phyloP scores from a whole-genome alignment of 169 alveolate genomes.

The Plasmodium vinckei region DNA sequence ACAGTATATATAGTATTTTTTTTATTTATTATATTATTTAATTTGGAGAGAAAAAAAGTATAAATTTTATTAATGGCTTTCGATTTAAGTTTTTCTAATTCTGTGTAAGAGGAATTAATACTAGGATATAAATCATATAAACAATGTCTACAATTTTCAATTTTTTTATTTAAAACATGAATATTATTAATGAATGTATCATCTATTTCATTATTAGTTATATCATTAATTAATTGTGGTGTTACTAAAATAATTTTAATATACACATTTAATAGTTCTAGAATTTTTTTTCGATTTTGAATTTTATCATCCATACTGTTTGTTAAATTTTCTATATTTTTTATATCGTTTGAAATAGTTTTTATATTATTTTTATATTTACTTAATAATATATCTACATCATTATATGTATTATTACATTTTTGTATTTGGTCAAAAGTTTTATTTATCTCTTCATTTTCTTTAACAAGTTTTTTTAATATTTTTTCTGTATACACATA shows the following conservation, averaged over 20 bases:
- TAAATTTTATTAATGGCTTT: constrained; percentile 44
- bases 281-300: constrained; percentile 77
- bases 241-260: constrained; percentile 79
- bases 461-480: constrained; percentile 63
- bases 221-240: constrained; percentile 78
- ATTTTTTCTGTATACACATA: constrained; percentile 76
- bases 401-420: constrained; percentile 75
- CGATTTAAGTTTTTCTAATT: constrained; percentile 28
- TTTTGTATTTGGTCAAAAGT: constrained; percentile 77
- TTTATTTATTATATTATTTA: constrained; percentile 77
- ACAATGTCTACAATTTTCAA: constrained; percentile 78
- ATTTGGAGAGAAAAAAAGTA: constrained; percentile 24
- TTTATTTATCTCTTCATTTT: constrained; percentile 76
- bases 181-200: constrained; percentile 68
- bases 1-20: constrained; percentile 75
- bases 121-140: constrained; percentile 81
- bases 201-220: constrained; percentile 78
- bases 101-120: constrained; percentile 63
- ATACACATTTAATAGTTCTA: constrained; percentile 77
- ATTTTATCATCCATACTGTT: constrained; percentile 77
- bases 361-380: constrained; percentile 78
- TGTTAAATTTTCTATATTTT: constrained; percentile 79
- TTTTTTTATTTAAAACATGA: constrained; percentile 67
- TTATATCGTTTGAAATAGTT: constrained; percentile 77
- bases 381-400: constrained; percentile 76